phyloP scores from a whole-genome alignment of 345 rosid genomes.

The Citrus mangshanensis region DNA sequence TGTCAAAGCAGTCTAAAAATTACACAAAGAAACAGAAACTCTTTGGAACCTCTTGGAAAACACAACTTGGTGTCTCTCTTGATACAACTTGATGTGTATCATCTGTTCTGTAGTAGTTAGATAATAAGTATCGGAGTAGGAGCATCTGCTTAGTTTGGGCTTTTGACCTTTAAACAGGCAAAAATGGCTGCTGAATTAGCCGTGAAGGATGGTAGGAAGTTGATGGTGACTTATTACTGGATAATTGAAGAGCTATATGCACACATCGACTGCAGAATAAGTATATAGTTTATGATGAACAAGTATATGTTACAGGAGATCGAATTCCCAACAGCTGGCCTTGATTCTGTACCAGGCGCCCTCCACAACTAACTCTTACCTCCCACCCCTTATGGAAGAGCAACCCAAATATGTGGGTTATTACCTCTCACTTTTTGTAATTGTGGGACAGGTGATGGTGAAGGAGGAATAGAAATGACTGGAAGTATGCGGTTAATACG shows the following conservation, averaged over 20 bases:
- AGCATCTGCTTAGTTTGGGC: slow-evolving; percentile 10
- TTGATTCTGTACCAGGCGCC: slow-evolving; percentile 83
- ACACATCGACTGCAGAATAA: slow-evolving; percentile 1
- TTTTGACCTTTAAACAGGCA: slow-evolving; percentile 45
- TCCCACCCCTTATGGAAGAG: no score
- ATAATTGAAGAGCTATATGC: slow-evolving; percentile 10
- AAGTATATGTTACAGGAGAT: slow-evolving; percentile 65
- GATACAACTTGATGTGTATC: not conserved
- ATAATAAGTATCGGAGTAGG: not conserved
- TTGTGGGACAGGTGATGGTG: slow-evolving; percentile 70
- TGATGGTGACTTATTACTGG: slow-evolving; percentile 59
- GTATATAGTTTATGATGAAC: slow-evolving; percentile 21
- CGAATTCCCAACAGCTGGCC: slow-evolving; percentile 94
- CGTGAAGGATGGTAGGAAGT: slow-evolving; percentile 52
- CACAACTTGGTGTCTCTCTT: not conserved
- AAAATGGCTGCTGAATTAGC: slow-evolving; percentile 71
- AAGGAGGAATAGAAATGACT: slow-evolving; percentile 95
- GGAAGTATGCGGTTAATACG: slow-evolving; percentile 84
- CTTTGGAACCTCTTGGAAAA: not conserved
- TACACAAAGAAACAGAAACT: not conserved
- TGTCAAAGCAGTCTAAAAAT: not conserved
- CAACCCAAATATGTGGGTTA: not conserved
- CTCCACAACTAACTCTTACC: not conserved
- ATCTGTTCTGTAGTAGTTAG: not conserved
- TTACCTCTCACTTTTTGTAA: not conserved